Base-by-base conservation (phyloP, 2,329 filamentous ascomycete genomes). In the Waltergamsia citrina region DNA sequence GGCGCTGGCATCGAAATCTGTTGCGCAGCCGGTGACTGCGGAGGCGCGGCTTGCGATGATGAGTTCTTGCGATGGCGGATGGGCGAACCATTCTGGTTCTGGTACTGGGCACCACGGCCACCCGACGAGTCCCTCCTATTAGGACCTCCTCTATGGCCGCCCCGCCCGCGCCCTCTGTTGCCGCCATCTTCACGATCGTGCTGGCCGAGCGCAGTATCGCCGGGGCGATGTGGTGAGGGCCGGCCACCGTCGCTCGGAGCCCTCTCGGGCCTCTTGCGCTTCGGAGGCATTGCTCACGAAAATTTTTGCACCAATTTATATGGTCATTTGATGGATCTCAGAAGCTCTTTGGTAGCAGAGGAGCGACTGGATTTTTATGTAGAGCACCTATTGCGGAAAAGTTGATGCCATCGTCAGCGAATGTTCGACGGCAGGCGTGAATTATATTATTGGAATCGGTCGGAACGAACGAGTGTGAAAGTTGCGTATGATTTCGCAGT, bases 161-260 rank as follows among this genome's bases (percentile, higher is more conserved):
- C 40, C 41, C 67, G 56, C n/a, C 62, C 60, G 35, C 69, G 63
- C 41, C 65, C 59, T 39, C 62, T 55, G 32, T 61, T 62, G 43
- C 59, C 55, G 25, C 59, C 60, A 47, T 71, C 64, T 42, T 69
- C 65, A 55, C 69, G 57, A 35, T 80, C 75, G 51, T 78, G 71
- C 41, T 77, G 73, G 28, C 60, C 71, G 35, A 77, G 49, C 25
- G 56, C 49, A 6, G 68, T 68, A 44, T 78, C 70, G 34, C 62
- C 66, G 30, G 77, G 75, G 22, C 74, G 71, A 54, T 81, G 74
- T 33, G 78, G 77, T 33, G 76, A 70, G 15, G 75, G 74, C 39
- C 77, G 65, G 41, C 57, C 57, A 36, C 59, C 62, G 38, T 76
- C 71, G 41, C 57, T 54, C 39, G 60, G 58, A 33, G 54, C 55